Evolutionary conservation across 495 filamentous ascomycete species (phyloP).

Genomic region (Hyphodiscus hymeniophilus): DNA sequence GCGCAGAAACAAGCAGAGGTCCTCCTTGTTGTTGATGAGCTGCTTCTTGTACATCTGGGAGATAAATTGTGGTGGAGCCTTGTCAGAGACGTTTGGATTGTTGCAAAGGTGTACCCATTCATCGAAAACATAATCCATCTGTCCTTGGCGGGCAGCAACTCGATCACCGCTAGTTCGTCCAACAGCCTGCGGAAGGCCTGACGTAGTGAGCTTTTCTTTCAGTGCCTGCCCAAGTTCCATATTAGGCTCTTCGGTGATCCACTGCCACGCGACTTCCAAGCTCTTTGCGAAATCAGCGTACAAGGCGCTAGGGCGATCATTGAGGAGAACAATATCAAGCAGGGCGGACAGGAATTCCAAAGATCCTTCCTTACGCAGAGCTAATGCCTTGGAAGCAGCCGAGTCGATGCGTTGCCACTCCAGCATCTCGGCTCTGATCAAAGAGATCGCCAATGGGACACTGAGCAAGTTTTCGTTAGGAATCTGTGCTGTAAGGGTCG

Average conservation of each 20-base stretch:
- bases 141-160: slow-evolving; percentile 52
- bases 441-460: slow-evolving; percentile 62
- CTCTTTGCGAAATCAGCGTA: slow-evolving; percentile 81
- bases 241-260: slow-evolving; percentile 66
- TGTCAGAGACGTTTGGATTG: slow-evolving; percentile 61
- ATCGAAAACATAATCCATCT: slow-evolving; percentile 88
- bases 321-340: slow-evolving; percentile 68
- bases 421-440: slow-evolving; percentile 60
- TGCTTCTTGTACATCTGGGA: slow-evolving; percentile 70
- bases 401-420: slow-evolving; percentile 76
- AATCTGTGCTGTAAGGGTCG: slow-evolving; percentile 59
- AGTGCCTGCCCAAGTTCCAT: slow-evolving; percentile 57
- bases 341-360: slow-evolving; percentile 69
- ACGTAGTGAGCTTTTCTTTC: slow-evolving; percentile 60
- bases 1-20: slow-evolving; percentile 69
- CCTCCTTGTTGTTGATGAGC: slow-evolving; percentile 62
- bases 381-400: slow-evolving; percentile 62
- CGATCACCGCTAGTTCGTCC: slow-evolving; percentile 40
- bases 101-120: slow-evolving; percentile 87
- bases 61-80: slow-evolving; percentile 67
- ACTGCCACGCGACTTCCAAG: slow-evolving; percentile 70
- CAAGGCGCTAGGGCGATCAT: slow-evolving; percentile 64
- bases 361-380: slow-evolving; percentile 55
- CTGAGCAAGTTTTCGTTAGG: slow-evolving; percentile 73
- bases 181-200: slow-evolving; percentile 45